Conservation (phyloP, 2,329 filamentous ascomycete genomes). For the Fusarium sp. region DNA sequence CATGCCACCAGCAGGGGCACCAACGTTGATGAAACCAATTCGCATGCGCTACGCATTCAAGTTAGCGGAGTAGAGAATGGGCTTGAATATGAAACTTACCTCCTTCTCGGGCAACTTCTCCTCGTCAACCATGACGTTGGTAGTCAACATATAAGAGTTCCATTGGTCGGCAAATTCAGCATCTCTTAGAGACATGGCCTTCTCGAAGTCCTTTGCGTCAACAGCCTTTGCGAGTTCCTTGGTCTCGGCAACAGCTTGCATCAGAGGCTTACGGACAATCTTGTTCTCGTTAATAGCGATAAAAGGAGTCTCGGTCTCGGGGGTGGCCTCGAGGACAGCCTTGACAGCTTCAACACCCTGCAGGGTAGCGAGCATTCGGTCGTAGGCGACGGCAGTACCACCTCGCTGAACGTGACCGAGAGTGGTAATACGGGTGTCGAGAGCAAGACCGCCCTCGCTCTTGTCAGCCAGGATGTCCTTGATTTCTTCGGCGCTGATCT, state of each 20-base stretch:
- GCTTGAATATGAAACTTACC: conserved; percentile 58
- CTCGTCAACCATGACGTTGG: conserved; percentile 78
- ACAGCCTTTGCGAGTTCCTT: conserved; percentile 87
- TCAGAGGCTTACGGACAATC: conserved; percentile 88
- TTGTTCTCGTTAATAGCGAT: conserved; percentile 99
- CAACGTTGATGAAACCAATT: conserved; percentile 96
- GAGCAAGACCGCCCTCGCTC: conserved; percentile 71
- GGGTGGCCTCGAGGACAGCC: conserved; percentile 88
- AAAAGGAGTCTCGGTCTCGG: conserved; percentile 90
- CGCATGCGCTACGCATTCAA: conserved; percentile 76
- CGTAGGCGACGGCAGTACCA: conserved; percentile 91
- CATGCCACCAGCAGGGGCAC: conserved; percentile 96
- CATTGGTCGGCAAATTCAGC: conserved; percentile 95
- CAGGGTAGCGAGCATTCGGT: conserved; percentile 90
- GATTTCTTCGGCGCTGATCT: conserved; percentile 83
- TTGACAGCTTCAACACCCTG: conserved; percentile 96
- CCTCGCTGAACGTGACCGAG: conserved; percentile 98
- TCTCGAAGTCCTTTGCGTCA: conserved; percentile 84
- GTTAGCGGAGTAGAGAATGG: background rate
- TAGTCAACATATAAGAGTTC: conserved; percentile 90
- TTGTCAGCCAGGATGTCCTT: conserved; percentile 87
- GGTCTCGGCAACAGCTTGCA: conserved; percentile 89
- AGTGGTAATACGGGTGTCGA: conserved; percentile 95
- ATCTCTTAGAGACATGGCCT: conserved; percentile 88
- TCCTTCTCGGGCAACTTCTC: conserved; percentile 76